phyloP scores from a whole-genome alignment of 1,139 yeast species.

The Debaryomycetaceae sp. region DNA sequence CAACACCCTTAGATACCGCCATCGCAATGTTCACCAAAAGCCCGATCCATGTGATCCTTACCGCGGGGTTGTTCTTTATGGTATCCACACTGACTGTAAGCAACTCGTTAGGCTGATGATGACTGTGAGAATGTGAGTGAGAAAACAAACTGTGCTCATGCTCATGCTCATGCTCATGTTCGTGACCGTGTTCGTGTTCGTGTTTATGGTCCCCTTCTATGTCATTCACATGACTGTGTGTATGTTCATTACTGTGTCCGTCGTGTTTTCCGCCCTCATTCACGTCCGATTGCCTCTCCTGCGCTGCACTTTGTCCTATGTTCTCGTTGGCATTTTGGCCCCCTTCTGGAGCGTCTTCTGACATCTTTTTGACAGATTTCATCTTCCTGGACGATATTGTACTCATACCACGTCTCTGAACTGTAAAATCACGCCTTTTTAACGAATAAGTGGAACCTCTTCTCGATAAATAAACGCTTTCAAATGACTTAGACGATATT shows the following conservation, averaged over 20 bases:
- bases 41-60: constrained; percentile 91
- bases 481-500: neutral
- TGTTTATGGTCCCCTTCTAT: constrained; percentile 8
- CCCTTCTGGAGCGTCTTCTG: neutral
- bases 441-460: neutral
- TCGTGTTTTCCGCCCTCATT: neutral
- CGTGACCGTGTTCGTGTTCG: constrained; percentile 14
- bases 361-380: neutral
- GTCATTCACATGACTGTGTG: constrained; percentile 4
- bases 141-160: constrained; percentile 20
- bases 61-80: constrained; percentile 68
- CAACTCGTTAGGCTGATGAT: constrained; percentile 41
- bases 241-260: neutral
- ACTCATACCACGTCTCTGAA: neutral
- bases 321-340: neutral
- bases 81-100: constrained; percentile 28
- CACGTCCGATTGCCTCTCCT: neutral
- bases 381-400: neutral
- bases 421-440: neutral
- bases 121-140: constrained; percentile 33
- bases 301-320: constrained; percentile 1
- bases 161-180: constrained; percentile 30
- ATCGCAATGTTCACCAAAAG: constrained; percentile 76
- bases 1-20: constrained; percentile 83
- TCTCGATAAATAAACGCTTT: neutral